Conservation (phyloP, 106 monocot species). For the Dendrobium huoshanense region DNA sequence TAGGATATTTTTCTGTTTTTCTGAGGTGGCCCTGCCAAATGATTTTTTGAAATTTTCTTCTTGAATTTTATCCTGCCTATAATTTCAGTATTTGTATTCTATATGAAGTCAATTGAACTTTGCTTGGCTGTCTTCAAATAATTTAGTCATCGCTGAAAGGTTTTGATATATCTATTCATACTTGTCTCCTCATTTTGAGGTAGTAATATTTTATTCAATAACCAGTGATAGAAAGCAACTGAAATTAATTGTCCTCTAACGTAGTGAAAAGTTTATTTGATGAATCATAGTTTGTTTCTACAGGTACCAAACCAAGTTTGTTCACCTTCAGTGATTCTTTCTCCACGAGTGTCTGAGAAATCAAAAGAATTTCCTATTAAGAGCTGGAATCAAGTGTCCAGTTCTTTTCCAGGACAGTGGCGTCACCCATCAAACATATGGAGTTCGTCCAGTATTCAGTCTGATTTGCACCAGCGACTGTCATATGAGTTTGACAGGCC, state of each 20-base stretch:
- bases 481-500: constrained; percentile 89
- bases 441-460: constrained; percentile 50
- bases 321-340: constrained; percentile 36
- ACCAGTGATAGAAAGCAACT: background rate
- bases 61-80: background rate
- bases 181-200: background rate
- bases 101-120: background rate
- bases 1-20: too few relatives aligned
- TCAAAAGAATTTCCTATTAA: constrained; percentile 49
- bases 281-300: constrained; percentile 9
- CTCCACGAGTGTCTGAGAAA: constrained; percentile 41
- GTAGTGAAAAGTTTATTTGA: background rate
- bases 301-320: constrained; percentile 54
- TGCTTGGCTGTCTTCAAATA: too few relatives aligned
- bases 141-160: background rate
- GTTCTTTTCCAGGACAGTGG: constrained; percentile 77
- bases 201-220: background rate
- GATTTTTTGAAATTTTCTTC: background rate
- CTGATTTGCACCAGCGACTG: constrained; percentile 85
- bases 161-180: background rate
- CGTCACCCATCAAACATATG: constrained; percentile 64
- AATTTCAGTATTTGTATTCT: background rate
- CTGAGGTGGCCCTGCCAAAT: too few relatives aligned
- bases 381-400: constrained; percentile 50
- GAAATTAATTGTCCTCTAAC: background rate